Evolutionary conservation across 78 protist genomes (phyloP).

Genomic region (Polysphondylium violaceum): DNA sequence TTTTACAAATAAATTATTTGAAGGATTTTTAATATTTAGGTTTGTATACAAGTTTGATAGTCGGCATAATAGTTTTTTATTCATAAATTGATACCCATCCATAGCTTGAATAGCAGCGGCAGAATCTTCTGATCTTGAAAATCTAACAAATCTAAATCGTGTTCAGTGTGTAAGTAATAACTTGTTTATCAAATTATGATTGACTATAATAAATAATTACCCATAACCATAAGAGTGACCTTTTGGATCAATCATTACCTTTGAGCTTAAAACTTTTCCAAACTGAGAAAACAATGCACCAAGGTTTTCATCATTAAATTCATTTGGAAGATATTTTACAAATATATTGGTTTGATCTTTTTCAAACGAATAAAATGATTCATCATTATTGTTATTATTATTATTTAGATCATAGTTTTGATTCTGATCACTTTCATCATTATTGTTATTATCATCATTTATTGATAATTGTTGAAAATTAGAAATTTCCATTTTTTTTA

Average conservation of each 20-base stretch:
- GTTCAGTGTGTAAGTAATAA: no score
- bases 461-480: background rate
- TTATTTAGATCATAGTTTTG: background rate
- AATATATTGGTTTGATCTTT: slow-evolving; percentile 69
- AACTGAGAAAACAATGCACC: slow-evolving; percentile 23
- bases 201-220: background rate
- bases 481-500: background rate
- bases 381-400: background rate
- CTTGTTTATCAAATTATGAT: background rate
- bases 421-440: background rate
- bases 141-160: slow-evolving; percentile 39
- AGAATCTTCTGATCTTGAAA: slow-evolving; percentile 36
- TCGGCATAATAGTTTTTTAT: slow-evolving; percentile 65
- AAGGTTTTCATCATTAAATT: slow-evolving; percentile 44
- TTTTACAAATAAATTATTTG: slow-evolving; percentile 74
- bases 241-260: slow-evolving; percentile 70
- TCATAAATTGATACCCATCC: slow-evolving; percentile 51
- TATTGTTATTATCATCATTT: background rate
- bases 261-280: slow-evolving; percentile 72
- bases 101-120: slow-evolving; percentile 27
- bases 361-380: background rate
- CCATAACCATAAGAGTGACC: slow-evolving; percentile 73
- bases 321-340: slow-evolving; percentile 73
- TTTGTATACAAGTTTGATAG: slow-evolving; percentile 67
- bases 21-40: slow-evolving; percentile 55